phyloP scores from a whole-genome alignment of 139 green algal species.

The Chlamydomonas asymmetrica region DNA sequence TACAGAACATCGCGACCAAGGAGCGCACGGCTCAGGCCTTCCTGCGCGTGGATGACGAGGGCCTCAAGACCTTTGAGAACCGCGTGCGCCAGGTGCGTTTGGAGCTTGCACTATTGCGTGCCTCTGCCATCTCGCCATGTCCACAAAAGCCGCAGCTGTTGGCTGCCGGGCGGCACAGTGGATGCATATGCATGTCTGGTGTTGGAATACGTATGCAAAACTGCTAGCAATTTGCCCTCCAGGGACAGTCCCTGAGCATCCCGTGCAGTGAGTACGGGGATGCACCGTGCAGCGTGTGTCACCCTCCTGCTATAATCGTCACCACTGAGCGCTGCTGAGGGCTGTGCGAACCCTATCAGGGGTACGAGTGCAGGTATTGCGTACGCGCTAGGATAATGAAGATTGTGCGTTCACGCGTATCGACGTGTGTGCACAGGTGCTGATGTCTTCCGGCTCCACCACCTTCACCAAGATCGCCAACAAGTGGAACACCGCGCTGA shows the following conservation, averaged over 20 bases:
- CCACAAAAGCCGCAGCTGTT: neutral
- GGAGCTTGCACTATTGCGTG: neutral
- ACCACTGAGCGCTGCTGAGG: neutral
- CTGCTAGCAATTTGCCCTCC: too few relatives aligned
- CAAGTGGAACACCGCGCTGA: conserved; percentile 99
- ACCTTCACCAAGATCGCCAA: conserved; percentile 99
- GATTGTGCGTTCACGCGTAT: neutral
- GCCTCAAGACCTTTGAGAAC: conserved; percentile 91
- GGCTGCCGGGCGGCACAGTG: too few relatives aligned
- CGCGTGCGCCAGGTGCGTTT: conserved; percentile 79
- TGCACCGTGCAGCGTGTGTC: too few relatives aligned
- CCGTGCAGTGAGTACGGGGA: too few relatives aligned
- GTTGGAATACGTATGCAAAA: too few relatives aligned
- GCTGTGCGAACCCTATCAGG: neutral
- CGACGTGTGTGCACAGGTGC: conserved; percentile 54
- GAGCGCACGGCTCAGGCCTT: conserved; percentile 95
- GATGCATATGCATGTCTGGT: too few relatives aligned
- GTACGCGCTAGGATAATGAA: neutral
- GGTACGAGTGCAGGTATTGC: neutral
- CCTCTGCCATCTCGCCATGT: neutral
- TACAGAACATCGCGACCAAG: conserved; percentile 97
- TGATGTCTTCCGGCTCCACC: conserved; percentile 97
- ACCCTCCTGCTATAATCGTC: neutral
- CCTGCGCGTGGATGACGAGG: conserved; percentile 97
- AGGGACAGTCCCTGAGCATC: too few relatives aligned